Base-by-base conservation (phyloP, 768 basidiomycete genomes). In the Mycena leptocephala region DNA sequence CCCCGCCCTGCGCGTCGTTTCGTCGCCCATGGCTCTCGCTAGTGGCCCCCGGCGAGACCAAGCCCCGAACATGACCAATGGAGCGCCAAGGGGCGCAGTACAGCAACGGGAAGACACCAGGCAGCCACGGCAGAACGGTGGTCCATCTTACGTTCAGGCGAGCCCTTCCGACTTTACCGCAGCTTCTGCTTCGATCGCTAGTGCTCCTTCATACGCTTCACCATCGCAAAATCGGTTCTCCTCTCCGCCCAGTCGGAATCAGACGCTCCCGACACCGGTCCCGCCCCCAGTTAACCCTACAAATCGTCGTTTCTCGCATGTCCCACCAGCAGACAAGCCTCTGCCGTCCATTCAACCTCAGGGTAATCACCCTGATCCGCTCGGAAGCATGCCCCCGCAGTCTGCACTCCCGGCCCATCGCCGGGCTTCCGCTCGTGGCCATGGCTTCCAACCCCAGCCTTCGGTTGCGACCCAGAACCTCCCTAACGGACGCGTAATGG, bases 371-470 rank as follows among this genome's bases (percentile, higher is more conserved):
- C 51, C 65, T 76, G 77, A 78, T 75, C 77, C 71, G 74, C 77
- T 75, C 26, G 69, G 71, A 72, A 73, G 59, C 43, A 46, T 7
- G 5, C 77, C 77, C 53, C 74, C 77, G 66, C 77, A 78, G 61
- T 75, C 77, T 22, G 46, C 74, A 8, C 73, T 78, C 11, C 77
- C 77, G 70, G 69, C 66, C 76, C 73, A 66, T 63, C 70, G 77
- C 39, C 77, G 77, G 41, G 63, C 71, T 73, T 78, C 77, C 46
- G 33, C 67, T 28, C 53, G 74, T 48, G 61, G 58, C n/a, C n/a
- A n/a, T n/a, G n/a, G n/a, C 59, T n/a, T 43, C 1, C 70, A 55
- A 37, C 65, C 70, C 32, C 68, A 55, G 35, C 16, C 64, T 65
- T 70, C 70, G 75, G 70, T 30, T 59, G 75, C 75, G 75, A 68